phyloP scores from a whole-genome alignment of 257 asterid species.

The Lavandula angustifolia region DNA sequence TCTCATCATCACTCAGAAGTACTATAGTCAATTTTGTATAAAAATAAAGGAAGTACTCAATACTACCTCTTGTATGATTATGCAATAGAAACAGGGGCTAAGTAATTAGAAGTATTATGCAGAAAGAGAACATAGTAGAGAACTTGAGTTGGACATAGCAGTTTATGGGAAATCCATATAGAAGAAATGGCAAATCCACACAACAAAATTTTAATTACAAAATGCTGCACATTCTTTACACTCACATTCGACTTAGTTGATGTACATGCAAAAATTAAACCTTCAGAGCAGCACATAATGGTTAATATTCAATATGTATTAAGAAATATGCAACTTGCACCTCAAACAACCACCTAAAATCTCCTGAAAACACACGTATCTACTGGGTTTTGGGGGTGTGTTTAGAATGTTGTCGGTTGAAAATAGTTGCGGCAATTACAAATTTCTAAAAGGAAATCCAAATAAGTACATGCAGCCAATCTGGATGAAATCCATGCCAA shows the following conservation, averaged over 20 bases:
- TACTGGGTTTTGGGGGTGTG: too few relatives aligned
- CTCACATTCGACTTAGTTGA: slow-evolving; percentile 1
- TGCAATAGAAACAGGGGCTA: background rate
- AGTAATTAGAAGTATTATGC: background rate
- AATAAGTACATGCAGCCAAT: slow-evolving; percentile 2
- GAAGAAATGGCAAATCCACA: background rate
- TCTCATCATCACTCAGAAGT: background rate
- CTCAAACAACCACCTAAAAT: background rate
- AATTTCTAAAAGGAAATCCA: background rate
- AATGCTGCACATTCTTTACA: background rate
- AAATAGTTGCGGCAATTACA: background rate
- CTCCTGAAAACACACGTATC: background rate
- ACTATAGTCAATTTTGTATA: background rate
- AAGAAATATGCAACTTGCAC: slow-evolving; percentile 3
- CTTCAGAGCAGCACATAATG: background rate
- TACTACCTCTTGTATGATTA: background rate
- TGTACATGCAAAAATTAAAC: background rate
- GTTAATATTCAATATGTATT: background rate
- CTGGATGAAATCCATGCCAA: background rate
- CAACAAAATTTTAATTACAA: background rate
- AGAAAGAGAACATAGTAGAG: slow-evolving; percentile 2
- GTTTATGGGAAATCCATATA: background rate
- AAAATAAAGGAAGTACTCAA: background rate
- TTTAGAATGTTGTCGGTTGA: background rate
- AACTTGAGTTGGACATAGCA: background rate